phyloP scores from a whole-genome alignment of 192 early-diverging fungal genomes.

The Coemansia sp. region DNA sequence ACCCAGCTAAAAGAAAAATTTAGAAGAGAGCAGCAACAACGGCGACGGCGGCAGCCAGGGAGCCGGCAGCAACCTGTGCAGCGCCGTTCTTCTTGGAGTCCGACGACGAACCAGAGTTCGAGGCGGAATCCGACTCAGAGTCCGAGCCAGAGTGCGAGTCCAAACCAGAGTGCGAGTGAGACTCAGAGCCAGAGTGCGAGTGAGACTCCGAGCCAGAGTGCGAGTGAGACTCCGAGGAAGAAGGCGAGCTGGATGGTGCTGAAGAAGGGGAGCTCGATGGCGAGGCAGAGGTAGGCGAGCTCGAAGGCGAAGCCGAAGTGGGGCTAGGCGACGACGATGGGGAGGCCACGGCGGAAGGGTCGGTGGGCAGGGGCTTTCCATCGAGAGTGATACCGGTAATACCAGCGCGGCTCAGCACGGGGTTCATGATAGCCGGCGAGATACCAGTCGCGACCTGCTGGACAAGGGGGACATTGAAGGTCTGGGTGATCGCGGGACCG shows the following conservation, averaged over 20 bases:
- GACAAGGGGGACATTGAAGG: conserved; percentile 29
- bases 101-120: background rate
- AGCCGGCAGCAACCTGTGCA: conserved; percentile 22
- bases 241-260: background rate
- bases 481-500: conserved; percentile 33
- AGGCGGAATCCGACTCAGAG: background rate
- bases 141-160: background rate
- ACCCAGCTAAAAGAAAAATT: conserved; percentile 10
- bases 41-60: conserved; percentile 29
- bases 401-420: conserved; percentile 40
- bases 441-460: conserved; percentile 51
- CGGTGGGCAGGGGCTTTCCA: conserved; percentile 32
- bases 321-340: background rate
- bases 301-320: conserved; percentile 5
- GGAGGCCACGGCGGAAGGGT: background rate
- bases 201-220: background rate
- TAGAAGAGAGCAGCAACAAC: conserved; percentile 46
- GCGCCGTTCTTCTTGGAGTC: conserved; percentile 20
- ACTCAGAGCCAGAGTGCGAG: background rate
- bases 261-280: background rate
- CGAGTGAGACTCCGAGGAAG: background rate
- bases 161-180: background rate
- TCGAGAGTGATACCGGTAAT: conserved; percentile 42
- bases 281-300: background rate
- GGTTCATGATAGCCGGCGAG: conserved; percentile 45